A percentile compares a stretch with the other conserved stretches of the same genome.
phyloP scores from a whole-genome alignment of 495 filamentous ascomycete species.

The Cercophora scortea region DNA sequence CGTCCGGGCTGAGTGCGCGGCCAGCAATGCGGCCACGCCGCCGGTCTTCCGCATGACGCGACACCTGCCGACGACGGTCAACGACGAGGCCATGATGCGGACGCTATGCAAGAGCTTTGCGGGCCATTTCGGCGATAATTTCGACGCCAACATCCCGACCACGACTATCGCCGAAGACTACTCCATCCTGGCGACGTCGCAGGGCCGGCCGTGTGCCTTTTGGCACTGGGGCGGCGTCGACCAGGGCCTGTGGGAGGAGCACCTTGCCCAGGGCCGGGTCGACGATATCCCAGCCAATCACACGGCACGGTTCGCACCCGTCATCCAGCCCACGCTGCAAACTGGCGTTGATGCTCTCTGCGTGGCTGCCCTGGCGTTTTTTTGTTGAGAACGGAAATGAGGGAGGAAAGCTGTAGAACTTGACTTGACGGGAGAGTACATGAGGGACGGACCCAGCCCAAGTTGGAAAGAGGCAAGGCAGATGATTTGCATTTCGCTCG shows the following conservation, averaged over 20 bases:
- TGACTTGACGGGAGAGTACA: too few relatives aligned
- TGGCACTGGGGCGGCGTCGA: conserved; percentile 1
- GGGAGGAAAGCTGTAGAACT: too few relatives aligned
- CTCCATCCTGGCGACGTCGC: background rate
- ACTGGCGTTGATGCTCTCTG: background rate
- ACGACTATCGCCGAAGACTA: conserved; percentile 1
- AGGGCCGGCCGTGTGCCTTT: background rate
- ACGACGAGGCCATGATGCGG: background rate
- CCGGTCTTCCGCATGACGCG: background rate
- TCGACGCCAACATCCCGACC: background rate
- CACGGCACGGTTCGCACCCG: background rate
- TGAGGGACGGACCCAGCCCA: too few relatives aligned
- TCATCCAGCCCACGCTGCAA: conserved; percentile 1
- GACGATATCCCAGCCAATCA: conserved; percentile 1
- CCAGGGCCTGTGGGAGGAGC: too few relatives aligned
- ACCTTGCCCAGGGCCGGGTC: too few relatives aligned
- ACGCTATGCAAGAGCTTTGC: background rate
- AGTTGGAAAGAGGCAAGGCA: too few relatives aligned
- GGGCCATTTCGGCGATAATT: background rate
- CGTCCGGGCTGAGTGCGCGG: background rate
- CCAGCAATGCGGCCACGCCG: background rate
- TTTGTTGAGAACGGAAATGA: background rate
- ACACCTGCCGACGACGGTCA: background rate
- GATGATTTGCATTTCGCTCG: too few relatives aligned
- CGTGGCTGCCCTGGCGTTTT: conserved; percentile 1